Evolutionary conservation across 2,329 filamentous ascomycete genomes (phyloP).

Genomic region (Colletotrichum destructivum): DNA sequence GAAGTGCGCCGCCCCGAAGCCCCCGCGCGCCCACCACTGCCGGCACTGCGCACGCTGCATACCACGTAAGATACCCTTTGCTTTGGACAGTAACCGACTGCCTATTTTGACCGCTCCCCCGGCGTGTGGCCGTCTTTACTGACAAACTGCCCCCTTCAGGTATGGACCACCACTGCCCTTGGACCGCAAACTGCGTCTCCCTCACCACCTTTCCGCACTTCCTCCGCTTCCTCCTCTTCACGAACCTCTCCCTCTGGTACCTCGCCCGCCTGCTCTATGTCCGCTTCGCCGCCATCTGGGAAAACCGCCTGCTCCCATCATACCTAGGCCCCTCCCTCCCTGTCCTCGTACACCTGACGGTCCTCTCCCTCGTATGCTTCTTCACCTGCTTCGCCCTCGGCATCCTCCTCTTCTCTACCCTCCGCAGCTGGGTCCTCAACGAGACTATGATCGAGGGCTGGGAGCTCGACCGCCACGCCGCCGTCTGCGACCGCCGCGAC

Average conservation of each 20-base stretch:
- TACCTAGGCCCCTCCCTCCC: constrained; percentile 79
- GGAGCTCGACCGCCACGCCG: constrained; percentile 77
- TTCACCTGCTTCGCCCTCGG: constrained; percentile 73
- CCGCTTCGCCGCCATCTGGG: constrained; percentile 74
- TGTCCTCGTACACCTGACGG: constrained; percentile 73
- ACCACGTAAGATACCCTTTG: constrained; percentile 58
- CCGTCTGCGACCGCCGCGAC: constrained; percentile 63
- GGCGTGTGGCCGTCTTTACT: not conserved
- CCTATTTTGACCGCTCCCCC: not conserved
- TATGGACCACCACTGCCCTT: constrained; percentile 91
- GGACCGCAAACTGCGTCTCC: constrained; percentile 88
- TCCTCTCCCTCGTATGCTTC: constrained; percentile 71
- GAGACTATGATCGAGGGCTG: constrained; percentile 87
- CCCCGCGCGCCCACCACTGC: constrained; percentile 86
- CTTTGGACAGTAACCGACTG: too few species aligned
- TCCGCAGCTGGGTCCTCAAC: constrained; percentile 76
- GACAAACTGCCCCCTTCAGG: constrained; percentile 4
- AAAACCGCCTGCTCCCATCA: constrained; percentile 75
- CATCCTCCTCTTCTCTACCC: constrained; percentile 75
- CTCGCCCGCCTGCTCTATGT: constrained; percentile 74
- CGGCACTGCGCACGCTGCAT: constrained; percentile 81
- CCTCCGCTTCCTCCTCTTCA: constrained; percentile 81
- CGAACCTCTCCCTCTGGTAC: constrained; percentile 75
- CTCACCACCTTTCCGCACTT: constrained; percentile 88
- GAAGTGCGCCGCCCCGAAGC: constrained; percentile 82